Base-by-base conservation (phyloP, 805 yeast genomes). In the Ogataea philodendri region DNA sequence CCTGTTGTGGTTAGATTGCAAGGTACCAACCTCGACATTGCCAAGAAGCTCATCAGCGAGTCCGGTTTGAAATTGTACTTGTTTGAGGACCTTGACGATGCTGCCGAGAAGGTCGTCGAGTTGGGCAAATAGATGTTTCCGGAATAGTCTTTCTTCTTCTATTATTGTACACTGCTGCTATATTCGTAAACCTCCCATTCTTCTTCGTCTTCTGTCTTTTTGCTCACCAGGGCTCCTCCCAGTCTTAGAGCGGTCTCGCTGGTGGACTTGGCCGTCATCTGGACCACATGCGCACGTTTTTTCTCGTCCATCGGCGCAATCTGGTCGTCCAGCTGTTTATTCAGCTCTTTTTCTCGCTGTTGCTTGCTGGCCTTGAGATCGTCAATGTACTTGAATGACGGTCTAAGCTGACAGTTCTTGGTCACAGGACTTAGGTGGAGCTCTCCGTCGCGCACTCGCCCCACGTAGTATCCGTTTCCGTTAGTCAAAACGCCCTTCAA, bases 1-100 rank as follows among this genome's bases (percentile, higher is more conserved):
- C 99, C 98, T 51, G 93, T 93, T 57, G 95, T 93, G 52, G 97
- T 89, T 45, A 87, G 99, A 79, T 76, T 93, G 62, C 97, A 94
- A 74, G 99, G 99, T 68, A 93, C 99, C 47, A 93, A 93, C 74
- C 76, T 82, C 67, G 84, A 78, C 54, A 72, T 81, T 60, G 99
- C 97, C 56, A 85, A 82, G 69, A 73, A 83, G 60, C 76, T 90
- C 67, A 85, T 93, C 56, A 66, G 73, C 48, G 74, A 86, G 59
- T 86, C 96, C 25, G 97, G 97, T 36, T 76, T 93, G 65, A 85
- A 88, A 77, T 84, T 93, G 65, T 87, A 75, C 66, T 81, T 95
- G 43, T 85, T 81, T 68, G 84, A 81, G 60, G 96, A 93, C 63
- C 78, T 93, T 55, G 98, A 93, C 68, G 85, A 86, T 51, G 99